These are phyloP conservation scores for Fabrea salina DNA, from an alignment of 169 alveolate species.

Conservation along the genomic window DNA sequence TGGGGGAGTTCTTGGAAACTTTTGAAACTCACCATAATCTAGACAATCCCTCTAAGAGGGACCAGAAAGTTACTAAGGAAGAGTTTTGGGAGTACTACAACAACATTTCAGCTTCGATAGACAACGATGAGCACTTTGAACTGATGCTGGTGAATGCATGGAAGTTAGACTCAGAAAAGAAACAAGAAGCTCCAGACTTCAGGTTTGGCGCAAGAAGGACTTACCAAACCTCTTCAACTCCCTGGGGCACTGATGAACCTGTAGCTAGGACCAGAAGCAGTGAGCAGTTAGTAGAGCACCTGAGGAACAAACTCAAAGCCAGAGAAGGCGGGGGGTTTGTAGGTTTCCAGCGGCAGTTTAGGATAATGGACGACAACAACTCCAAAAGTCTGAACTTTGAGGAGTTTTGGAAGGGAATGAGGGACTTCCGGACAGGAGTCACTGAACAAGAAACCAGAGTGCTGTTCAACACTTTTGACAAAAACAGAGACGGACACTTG, in stretches of 20 bases:
- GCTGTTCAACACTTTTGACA: constrained; percentile 57
- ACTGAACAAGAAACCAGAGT: constrained; percentile 40
- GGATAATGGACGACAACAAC: constrained; percentile 62
- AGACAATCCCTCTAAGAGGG: constrained; percentile 35
- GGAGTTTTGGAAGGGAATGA: constrained; percentile 53
- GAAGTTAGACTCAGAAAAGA: constrained; percentile 39
- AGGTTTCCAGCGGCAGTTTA: constrained; percentile 55
- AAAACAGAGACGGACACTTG: constrained; percentile 54
- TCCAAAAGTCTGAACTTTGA: constrained; percentile 35
- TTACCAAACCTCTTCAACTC: neutral
- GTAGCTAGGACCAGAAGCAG: constrained; percentile 10
- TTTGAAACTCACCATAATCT: constrained; percentile 60
- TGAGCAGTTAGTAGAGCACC: constrained; percentile 23
- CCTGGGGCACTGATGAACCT: constrained; percentile 26
- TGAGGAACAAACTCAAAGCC: constrained; percentile 47
- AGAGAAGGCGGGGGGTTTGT: constrained; percentile 72
- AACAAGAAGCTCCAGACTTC: neutral
- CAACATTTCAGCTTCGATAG: constrained; percentile 72
- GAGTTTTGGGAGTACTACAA: constrained; percentile 77
- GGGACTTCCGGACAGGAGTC: constrained; percentile 44
- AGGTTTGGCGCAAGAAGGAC: constrained; percentile 24
- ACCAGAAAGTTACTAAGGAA: constrained; percentile 65
- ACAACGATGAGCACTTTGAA: constrained; percentile 76
- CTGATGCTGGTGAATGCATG: constrained; percentile 71
- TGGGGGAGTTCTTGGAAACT: constrained; percentile 65